Evolutionary conservation across 257 asterid genomes (phyloP).

Genomic region (Fraxinus quadrangulata): DNA sequence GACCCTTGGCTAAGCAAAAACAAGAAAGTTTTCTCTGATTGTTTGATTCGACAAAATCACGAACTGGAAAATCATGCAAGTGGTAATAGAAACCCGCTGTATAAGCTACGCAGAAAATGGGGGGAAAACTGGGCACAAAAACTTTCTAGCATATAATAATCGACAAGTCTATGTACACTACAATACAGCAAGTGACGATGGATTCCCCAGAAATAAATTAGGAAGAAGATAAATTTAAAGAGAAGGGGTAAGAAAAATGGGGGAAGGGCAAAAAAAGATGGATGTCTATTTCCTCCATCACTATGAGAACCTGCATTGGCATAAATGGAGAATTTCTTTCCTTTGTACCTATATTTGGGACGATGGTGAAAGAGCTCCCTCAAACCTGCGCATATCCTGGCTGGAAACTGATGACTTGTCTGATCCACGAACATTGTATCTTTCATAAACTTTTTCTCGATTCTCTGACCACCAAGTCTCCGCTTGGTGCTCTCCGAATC

Average conservation of each 20-base stretch:
- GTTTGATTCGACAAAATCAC: too few species aligned
- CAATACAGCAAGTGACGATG: slow-evolving; percentile 13
- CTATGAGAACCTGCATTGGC: slow-evolving; percentile 32
- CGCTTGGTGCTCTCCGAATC: slow-evolving; percentile 98
- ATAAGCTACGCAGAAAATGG: too few species aligned
- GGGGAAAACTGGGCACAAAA: too few species aligned
- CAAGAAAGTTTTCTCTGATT: too few species aligned
- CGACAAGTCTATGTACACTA: slow-evolving; percentile 21
- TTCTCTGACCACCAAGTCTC: slow-evolving; percentile 99
- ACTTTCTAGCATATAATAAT: neutral
- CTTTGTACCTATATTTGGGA: slow-evolving; percentile 54
- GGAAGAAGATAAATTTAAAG: slow-evolving; percentile 6
- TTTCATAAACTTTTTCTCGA: slow-evolving; percentile 83
- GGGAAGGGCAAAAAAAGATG: slow-evolving; percentile 23
- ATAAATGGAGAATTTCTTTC: slow-evolving; percentile 21
- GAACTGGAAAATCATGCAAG: too few species aligned
- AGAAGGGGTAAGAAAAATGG: slow-evolving; percentile 12
- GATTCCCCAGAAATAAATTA: slow-evolving; percentile 17
- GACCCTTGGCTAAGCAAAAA: too few species aligned
- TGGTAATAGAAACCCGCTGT: too few species aligned
- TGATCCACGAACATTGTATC: slow-evolving; percentile 81
- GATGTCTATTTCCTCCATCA: slow-evolving; percentile 33
- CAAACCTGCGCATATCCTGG: slow-evolving; percentile 65
- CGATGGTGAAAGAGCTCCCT: slow-evolving; percentile 76
- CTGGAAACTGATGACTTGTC: slow-evolving; percentile 76